Conservation (phyloP, 192 early-diverging fungal genomes). For the Geosiphon pyriformis region DNA sequence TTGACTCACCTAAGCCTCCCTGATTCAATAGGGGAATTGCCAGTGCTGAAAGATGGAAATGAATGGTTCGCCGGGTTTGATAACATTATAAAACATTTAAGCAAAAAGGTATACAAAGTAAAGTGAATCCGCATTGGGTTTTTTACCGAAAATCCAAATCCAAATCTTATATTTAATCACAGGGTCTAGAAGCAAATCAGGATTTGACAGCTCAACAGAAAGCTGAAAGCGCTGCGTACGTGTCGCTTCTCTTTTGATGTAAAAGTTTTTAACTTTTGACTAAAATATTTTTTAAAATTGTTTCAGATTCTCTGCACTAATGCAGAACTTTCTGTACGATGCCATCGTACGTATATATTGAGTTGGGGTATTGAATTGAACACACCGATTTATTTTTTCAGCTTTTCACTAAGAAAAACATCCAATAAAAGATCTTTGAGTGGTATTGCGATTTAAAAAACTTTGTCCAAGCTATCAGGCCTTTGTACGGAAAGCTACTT, state of each 20-base stretch:
- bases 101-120: conserved; percentile 27
- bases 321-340: conserved; percentile 76
- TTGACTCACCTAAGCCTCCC: background rate
- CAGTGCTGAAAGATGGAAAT: conserved; percentile 56
- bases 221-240: conserved; percentile 49
- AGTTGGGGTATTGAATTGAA: background rate
- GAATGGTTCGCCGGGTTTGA: conserved; percentile 48
- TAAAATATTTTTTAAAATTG: background rate
- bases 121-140: background rate
- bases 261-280: background rate
- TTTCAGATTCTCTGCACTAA: conserved; percentile 59
- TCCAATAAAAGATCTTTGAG: conserved; percentile 53
- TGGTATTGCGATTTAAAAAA: conserved; percentile 83
- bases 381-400: background rate
- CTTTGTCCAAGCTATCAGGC: conserved; percentile 67
- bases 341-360: conserved; percentile 46
- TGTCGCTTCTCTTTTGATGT: background rate
- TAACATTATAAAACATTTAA: conserved; percentile 44
- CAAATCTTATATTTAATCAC: background rate
- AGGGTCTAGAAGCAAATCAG: conserved; percentile 41
- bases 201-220: conserved; percentile 41
- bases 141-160: conserved; percentile 4
- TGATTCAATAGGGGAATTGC: conserved; percentile 61
- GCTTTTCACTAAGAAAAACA: background rate
- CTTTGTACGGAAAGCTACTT: conserved; percentile 64